Evolutionary conservation across 139 green algal genomes (phyloP).

Genomic region (Trebouxia sp.): DNA sequence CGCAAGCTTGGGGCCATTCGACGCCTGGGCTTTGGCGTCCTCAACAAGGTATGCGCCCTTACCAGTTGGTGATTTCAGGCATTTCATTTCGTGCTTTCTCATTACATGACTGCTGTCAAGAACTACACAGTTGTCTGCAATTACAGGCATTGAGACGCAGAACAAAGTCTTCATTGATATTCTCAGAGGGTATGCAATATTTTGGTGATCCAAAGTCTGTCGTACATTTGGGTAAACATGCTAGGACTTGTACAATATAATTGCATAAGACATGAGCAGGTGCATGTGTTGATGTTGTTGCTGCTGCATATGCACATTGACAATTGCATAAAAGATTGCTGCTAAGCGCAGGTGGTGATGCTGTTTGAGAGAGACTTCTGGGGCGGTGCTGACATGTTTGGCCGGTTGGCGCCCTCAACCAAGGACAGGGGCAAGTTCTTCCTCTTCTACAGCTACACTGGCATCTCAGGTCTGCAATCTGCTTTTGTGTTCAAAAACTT

Average conservation of each 20-base stretch:
- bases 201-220: too few species aligned
- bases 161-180: too few species aligned
- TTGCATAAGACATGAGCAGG: too few species aligned
- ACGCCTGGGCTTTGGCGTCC: constrained; percentile 79
- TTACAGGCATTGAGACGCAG: too few species aligned
- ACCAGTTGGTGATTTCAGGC: too few species aligned
- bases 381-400: constrained; percentile 88
- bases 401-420: constrained; percentile 53
- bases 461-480: constrained; percentile 59
- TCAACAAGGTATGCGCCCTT: constrained; percentile 80
- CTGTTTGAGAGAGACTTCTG: constrained; percentile 94
- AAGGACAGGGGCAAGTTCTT: constrained; percentile 81
- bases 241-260: background rate
- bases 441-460: constrained; percentile 89
- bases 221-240: background rate
- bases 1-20: constrained; percentile 84
- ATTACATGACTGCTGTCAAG: too few species aligned
- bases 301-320: background rate
- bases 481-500: too few species aligned
- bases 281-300: too few species aligned
- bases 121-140: too few species aligned
- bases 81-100: too few species aligned
- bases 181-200: too few species aligned
- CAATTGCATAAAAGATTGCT: background rate
- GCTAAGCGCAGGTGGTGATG: constrained; percentile 79